These are phyloP conservation scores for Exserohilum rostratum DNA, from an alignment of 2,329 filamentous ascomycete genomes.

Conservation along the genomic window DNA sequence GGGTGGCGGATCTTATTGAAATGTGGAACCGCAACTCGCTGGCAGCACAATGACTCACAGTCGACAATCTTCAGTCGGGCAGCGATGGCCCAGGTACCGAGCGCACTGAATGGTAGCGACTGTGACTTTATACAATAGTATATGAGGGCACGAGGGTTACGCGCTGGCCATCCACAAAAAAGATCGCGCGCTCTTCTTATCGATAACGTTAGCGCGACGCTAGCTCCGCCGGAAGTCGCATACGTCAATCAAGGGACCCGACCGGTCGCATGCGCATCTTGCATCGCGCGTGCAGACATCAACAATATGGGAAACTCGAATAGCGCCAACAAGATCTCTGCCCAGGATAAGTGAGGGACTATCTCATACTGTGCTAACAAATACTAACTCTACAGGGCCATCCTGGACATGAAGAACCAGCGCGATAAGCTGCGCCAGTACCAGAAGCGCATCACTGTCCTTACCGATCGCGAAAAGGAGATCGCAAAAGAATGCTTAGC, in stretches of 20 bases:
- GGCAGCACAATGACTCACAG: not conserved
- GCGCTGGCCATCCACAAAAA: slow-evolving; percentile 25
- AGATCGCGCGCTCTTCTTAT: slow-evolving; percentile 31
- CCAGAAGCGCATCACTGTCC: slow-evolving; percentile 83
- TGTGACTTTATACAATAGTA: too few relatives aligned
- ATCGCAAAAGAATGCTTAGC: slow-evolving; percentile 84
- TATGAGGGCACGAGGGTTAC: too few relatives aligned
- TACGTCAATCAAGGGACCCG: slow-evolving; percentile 31
- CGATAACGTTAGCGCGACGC: slow-evolving; percentile 36
- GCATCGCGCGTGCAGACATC: slow-evolving; percentile 30
- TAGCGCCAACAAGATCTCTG: slow-evolving; percentile 70
- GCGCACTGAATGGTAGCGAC: too few relatives aligned
- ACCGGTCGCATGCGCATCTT: slow-evolving; percentile 20
- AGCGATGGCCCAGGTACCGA: too few relatives aligned
- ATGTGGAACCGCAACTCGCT: not conserved
- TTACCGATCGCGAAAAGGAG: slow-evolving; percentile 86
- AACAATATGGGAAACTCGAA: slow-evolving; percentile 67
- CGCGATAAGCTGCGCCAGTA: slow-evolving; percentile 97
- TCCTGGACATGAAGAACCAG: slow-evolving; percentile 96
- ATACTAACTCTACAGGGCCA: slow-evolving; percentile 67
- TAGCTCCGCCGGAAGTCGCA: slow-evolving; percentile 14
- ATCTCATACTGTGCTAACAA: not conserved
- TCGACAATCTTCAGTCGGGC: too few relatives aligned
- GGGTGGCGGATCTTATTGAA: not conserved
- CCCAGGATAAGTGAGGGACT: slow-evolving; percentile 79